Evolutionary conservation across 345 rosid genomes (phyloP), one percentile per base, ranked within the genome.

Genomic region (Trapa incisa): DNA sequence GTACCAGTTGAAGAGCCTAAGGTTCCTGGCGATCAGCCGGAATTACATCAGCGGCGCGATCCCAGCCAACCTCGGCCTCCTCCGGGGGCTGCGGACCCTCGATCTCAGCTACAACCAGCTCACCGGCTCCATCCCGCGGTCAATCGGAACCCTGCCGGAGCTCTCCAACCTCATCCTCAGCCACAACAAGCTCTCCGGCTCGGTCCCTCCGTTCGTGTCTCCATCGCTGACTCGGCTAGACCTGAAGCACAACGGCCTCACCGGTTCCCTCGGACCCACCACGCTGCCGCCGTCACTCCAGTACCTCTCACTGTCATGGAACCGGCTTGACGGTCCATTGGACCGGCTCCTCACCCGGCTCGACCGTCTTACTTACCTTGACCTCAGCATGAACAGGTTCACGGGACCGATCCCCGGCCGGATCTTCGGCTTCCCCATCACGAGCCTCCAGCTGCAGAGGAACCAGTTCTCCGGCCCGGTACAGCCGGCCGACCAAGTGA

Each of bases 101-200:
- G 99, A 88, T 75, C 85, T 93, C 75, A 85, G 99, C 72, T 88
- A 84, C 80, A 93, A 93, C 58, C 89, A 78, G 78, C 77, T 93
- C 73, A 79, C 78, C 57, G 96, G 97, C 17, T 67, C 68, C 15
- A 77, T 93, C 52, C 95, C 96, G 33, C 57, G 61, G 16, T 77
- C 92, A 0, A 61, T 91, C 80, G 97, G 97, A 50, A 71, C 77
- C 15, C 66, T 88, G 45, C 85, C 95, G 75, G 82, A 70, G 65
- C 81, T 94, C 8, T 74, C 95, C 65, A 88, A 86, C 72, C 74
- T 91, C 71, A 82, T 94, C 62, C 83, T 94, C 37, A 82, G 91
- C 73, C 97, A 88, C 81, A 94, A 94, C 77, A 87, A 77, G 41
- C 80, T 94, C 43, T 76, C 88, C 47, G 97, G 99, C 54, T 65